Evolutionary conservation across 2,329 filamentous ascomycete genomes (phyloP).

Genomic region (Aureobasidium uvarum): DNA sequence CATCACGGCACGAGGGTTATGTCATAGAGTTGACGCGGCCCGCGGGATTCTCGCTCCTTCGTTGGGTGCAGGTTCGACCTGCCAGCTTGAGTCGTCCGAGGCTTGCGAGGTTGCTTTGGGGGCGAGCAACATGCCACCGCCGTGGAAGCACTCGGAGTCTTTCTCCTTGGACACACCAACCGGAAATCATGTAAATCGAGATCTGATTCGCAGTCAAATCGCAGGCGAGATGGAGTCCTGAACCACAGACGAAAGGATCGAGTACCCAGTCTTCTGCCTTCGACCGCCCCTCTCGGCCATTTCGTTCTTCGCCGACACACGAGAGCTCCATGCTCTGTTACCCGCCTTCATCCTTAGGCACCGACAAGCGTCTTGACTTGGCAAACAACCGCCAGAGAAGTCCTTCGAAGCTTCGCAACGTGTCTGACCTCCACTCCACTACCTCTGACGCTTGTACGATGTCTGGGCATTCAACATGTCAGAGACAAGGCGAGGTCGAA

Average conservation of each 20-base stretch:
- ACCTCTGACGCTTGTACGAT: neutral
- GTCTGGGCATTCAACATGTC: neutral
- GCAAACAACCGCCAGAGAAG: neutral
- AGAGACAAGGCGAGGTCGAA: neutral
- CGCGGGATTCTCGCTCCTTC: neutral
- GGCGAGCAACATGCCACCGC: neutral
- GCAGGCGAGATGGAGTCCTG: neutral
- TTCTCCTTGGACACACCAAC: neutral
- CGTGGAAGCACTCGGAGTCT: neutral
- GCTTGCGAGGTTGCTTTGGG: neutral
- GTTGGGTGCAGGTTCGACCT: neutral
- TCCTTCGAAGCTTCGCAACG: neutral
- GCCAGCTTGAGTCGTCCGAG: neutral
- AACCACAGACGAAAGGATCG: neutral
- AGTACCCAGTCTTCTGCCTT: constrained; percentile 15
- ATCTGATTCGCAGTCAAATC: neutral
- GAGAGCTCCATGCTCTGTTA: neutral
- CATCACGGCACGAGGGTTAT: constrained; percentile 8
- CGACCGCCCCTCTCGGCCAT: neutral
- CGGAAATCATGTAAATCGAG: neutral
- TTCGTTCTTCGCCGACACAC: neutral
- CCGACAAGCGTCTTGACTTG: neutral
- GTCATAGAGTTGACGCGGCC: constrained; percentile 23
- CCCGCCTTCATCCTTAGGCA: neutral
- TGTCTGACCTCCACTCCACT: neutral